phyloP scores from a whole-genome alignment of 257 asterid species.

The Agastache rugosa region DNA sequence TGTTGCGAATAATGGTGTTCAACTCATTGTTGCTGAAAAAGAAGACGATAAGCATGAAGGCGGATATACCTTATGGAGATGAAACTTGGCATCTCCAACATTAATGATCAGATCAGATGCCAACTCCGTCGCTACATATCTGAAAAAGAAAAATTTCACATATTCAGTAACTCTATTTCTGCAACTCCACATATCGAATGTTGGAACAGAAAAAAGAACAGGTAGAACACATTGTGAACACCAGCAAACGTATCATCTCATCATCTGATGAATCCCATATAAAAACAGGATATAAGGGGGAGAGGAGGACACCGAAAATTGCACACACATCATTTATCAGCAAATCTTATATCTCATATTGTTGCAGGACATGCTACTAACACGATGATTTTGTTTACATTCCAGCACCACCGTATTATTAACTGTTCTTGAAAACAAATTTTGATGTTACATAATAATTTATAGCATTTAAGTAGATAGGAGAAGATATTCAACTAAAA shows the following conservation, averaged over 20 bases:
- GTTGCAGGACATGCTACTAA: not conserved
- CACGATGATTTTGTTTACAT: not conserved
- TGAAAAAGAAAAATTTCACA: slow-evolving; percentile 33
- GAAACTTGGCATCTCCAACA: slow-evolving; percentile 54
- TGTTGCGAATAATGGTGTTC: not conserved
- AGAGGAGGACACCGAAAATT: not conserved
- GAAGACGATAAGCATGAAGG: not conserved
- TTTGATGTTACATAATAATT: too few relatives aligned
- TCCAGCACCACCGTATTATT: not conserved
- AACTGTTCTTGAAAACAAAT: not conserved
- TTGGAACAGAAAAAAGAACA: not conserved
- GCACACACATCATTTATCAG: not conserved
- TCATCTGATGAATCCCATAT: too few relatives aligned
- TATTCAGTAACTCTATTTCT: slow-evolving; percentile 7
- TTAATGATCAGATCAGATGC: slow-evolving; percentile 50
- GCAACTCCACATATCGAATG: not conserved
- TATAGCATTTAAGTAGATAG: not conserved
- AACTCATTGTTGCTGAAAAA: not conserved
- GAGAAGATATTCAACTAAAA: slow-evolving; percentile 22
- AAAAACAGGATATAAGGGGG: not conserved
- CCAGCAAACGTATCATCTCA: not conserved
- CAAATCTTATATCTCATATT: not conserved
- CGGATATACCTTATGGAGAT: slow-evolving; percentile 52
- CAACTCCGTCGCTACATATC: slow-evolving; percentile 56
- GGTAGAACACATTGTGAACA: not conserved